Percentiles rank a stretch among this genome's conserved stretches.
phyloP scores from a whole-genome alignment of 2,329 filamentous ascomycete species.

The Lachnellula subtilissima region DNA sequence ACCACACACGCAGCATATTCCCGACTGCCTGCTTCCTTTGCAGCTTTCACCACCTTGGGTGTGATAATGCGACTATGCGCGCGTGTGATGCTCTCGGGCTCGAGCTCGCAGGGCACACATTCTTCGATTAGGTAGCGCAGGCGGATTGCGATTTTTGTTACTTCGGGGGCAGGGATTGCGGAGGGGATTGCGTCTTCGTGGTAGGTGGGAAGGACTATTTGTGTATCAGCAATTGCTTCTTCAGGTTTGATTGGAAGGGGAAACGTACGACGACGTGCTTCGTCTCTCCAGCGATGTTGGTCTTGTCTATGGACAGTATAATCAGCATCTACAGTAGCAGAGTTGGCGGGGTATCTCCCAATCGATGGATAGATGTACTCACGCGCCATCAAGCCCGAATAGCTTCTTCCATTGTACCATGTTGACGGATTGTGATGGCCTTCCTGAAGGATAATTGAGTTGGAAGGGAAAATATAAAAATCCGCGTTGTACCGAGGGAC shows the following conservation, averaged over 20 bases:
- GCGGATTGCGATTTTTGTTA: slow-evolving; percentile 84
- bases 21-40: slow-evolving; percentile 72
- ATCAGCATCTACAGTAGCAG: background rate
- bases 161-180: slow-evolving; percentile 69
- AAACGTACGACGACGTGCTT: slow-evolving; percentile 25
- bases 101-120: slow-evolving; percentile 84
- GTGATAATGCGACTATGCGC: slow-evolving; percentile 87
- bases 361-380: slow-evolving; percentile 1
- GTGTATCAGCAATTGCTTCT: background rate
- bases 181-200: slow-evolving; percentile 55
- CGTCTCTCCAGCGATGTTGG: slow-evolving; percentile 25
- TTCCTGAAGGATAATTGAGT: background rate
- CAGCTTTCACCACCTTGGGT: slow-evolving; percentile 69
- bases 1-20: slow-evolving; percentile 73
- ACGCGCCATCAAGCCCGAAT: slow-evolving; percentile 28
- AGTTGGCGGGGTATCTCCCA: slow-evolving; percentile 6
- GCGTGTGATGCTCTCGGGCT: slow-evolving; percentile 66
- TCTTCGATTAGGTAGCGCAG: slow-evolving; percentile 88
- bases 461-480: background rate
- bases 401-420: slow-evolving; percentile 31
- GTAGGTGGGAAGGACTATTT: slow-evolving; percentile 60
- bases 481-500: background rate
- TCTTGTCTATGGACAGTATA: slow-evolving; percentile 11
- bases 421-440: background rate
- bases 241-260: background rate